Percentiles rank a stretch among this genome's conserved stretches.
Evolutionary conservation across 495 filamentous ascomycete species (phyloP).

Genomic region (Penicillium riverlandense): DNA sequence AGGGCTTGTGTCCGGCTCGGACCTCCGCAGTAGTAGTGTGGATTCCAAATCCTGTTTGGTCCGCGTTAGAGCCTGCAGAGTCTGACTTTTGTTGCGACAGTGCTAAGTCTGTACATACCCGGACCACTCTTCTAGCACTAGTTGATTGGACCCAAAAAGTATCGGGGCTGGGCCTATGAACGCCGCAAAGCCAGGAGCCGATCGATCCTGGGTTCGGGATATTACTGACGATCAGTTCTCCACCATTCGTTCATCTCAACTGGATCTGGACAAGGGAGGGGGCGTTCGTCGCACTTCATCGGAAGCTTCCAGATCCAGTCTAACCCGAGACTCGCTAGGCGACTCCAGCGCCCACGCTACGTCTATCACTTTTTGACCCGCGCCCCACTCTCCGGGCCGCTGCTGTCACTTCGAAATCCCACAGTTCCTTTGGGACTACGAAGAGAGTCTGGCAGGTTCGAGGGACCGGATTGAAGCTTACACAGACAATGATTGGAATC

Average conservation of each 20-base stretch:
- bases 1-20: not conserved
- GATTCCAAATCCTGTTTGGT: too few relatives aligned
- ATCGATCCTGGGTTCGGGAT: constrained; percentile 9
- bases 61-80: not conserved
- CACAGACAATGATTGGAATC: too few relatives aligned
- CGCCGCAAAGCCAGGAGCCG: not conserved
- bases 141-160: constrained; percentile 5
- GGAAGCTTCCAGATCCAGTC: not conserved
- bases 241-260: not conserved
- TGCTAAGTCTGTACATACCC: too few relatives aligned
- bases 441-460: not conserved
- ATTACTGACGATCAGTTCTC: constrained; percentile 16
- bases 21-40: not conserved
- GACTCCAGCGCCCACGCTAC: too few relatives aligned
- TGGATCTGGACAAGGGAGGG: not conserved
- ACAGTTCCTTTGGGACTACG: not conserved
- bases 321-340: not conserved
- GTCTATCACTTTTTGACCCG: too few relatives aligned
- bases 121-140: not conserved
- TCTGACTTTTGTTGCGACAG: too few relatives aligned
- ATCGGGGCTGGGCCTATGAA: constrained; percentile 7
- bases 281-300: constrained; percentile 1
- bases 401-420: constrained; percentile 6
- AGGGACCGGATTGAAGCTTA: too few relatives aligned
- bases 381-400: too few relatives aligned